Evolutionary conservation across 352 stramenopile species (phyloP), one percentile per base, ranked within the genome.

Genomic region (Globisporangium parvum): DNA sequence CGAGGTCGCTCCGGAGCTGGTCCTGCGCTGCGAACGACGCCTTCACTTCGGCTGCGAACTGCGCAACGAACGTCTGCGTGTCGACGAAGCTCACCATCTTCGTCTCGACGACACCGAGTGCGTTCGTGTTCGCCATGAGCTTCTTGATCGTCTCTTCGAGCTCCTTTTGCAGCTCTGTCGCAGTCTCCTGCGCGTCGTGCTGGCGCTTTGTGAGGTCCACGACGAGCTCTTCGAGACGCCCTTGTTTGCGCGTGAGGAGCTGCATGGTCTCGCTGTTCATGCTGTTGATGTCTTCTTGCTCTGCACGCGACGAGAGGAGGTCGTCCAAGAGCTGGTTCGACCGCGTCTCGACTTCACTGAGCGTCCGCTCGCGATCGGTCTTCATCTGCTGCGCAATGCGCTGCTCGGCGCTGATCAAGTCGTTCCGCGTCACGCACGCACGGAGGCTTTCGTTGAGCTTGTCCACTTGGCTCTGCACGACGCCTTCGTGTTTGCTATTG

Each of bases 241-340:
- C 56, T 55, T 85, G 77, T 49, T 88, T 89, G 15, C 72, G 69
- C 6, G 69, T 51, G 8, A 89, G 48, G 5, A 68, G 31, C 59
- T 88, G 73, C 44, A 87, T 69, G 42, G 75, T 77, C 56, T 93
- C 83, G 3, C 77, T 79, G 44, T 81, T 77, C 21, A 69, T 73
- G 26, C 79, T 91, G 64, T 93, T 93, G 58, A 93, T 81, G 31
- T 93, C 81, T 49, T 93, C 83, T 41, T 93, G 83, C n/a, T 88
- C 77, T 0, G 78, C 64, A 0, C 78, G 67, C 9, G 72, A 83
- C 0, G 69, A 64, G 1, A 91, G 63, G 49, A 89, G 46, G 26
- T 88, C 75, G 23, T 89, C 78, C 3, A 87, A 20, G 17, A 91
- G 66, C 45, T 88, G 86, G 58, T 86, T 90, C 24, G 77, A 75